Evolutionary conservation across 169 alveolate genomes (phyloP), one percentile per base, ranked within the genome.

Genomic region (Eimeria falciformis): DNA sequence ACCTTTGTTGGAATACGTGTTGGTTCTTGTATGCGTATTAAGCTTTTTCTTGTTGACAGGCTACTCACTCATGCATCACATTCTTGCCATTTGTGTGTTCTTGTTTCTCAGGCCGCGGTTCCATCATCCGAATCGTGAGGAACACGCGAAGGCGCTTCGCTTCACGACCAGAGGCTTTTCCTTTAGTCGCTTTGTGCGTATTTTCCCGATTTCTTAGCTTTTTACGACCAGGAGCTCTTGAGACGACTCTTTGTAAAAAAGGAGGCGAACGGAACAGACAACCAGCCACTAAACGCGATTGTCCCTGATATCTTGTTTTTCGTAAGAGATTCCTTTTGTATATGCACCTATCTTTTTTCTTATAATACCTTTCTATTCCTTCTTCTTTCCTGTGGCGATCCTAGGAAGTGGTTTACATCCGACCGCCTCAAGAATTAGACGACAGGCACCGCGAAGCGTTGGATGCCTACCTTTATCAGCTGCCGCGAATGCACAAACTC

Each of bases 401-500:
- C 11, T 58, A 86, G 92, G 92, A 86, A 17, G 85, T 86, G 75
- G 92, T 86, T 73, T 86, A 86, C 84, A 53, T 86, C 2, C 92
- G 75, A 25, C 92, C 92, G 18, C 92, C 92, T 6, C 46, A 66
- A 43, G 92, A 66, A 56, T 53, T 86, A 37, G 53, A 66, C 45
- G 65, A 62, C 18, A 66, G 68, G 3, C 56, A 11, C 21, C 71
- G 92, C 14, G 92, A 66, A 68, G 92, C 92, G 40, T 71, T 86
- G 6, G 85, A 86, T 1, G 56, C 17, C 11, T 86, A 86, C 46
- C 75, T 86, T 3, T 27, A 53, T 2, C 92, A 86, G 75, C 85
- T 86, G 27, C 92, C 85, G 27, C 92, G 92, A 84, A 69, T 69
- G 75, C 92, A 50, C 71, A 55, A 69, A 7, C 75, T 86, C 37